These are phyloP conservation scores for Wickerhamiella australiensis DNA, from an alignment of 805 yeast species.

Conservation along the genomic window DNA sequence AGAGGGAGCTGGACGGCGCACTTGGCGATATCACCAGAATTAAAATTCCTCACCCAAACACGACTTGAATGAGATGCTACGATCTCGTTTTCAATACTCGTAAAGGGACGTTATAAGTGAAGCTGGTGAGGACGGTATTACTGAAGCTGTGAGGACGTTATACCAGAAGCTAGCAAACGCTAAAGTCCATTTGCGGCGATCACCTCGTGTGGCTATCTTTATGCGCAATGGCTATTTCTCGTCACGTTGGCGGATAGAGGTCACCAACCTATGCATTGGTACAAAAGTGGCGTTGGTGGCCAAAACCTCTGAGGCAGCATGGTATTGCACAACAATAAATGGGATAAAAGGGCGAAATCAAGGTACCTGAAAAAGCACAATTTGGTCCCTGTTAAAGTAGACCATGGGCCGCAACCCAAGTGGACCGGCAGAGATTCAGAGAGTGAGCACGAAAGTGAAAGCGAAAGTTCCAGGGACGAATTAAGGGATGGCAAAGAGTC, in stretches of 20 bases:
- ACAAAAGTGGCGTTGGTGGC: not conserved
- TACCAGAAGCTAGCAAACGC: too few species aligned
- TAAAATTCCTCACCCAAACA: not conserved
- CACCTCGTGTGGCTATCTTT: too few species aligned
- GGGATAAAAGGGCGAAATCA: slow-evolving; percentile 38
- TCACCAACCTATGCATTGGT: too few species aligned
- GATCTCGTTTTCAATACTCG: too few species aligned
- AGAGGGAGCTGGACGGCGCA: not conserved
- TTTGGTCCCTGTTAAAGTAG: slow-evolving; percentile 13
- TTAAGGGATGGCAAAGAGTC: too few species aligned
- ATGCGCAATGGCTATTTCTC: too few species aligned
- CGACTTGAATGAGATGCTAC: not conserved
- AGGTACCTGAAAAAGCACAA: slow-evolving; percentile 36
- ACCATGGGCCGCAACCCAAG: not conserved
- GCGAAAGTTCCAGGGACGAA: not conserved
- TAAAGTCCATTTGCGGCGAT: too few species aligned
- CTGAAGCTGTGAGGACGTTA: too few species aligned
- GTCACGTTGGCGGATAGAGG: too few species aligned
- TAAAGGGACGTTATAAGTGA: too few species aligned
- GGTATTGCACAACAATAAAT: slow-evolving; percentile 43
- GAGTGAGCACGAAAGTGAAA: not conserved
- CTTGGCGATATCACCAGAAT: not conserved
- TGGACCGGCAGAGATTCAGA: slow-evolving; percentile 7
- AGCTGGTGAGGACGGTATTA: too few species aligned
- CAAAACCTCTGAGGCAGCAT: slow-evolving; percentile 21